These are phyloP conservation scores for Sphaerosporella brunnea DNA, from an alignment of 495 filamentous ascomycete species.

Conservation along the genomic window DNA sequence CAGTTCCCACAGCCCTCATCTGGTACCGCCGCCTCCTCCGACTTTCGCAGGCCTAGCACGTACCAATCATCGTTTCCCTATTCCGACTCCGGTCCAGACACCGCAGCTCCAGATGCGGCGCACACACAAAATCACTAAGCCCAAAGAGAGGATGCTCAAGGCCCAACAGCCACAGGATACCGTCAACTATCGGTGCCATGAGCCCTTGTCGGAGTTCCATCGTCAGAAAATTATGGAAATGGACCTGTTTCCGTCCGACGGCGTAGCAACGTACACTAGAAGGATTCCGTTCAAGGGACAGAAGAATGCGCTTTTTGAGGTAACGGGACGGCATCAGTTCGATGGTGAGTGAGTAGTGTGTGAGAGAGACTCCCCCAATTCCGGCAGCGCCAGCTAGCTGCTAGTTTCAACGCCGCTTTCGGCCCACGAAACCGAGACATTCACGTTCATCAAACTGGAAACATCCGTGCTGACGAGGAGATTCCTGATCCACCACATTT, in stretches of 20 bases:
- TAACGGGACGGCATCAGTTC: conserved; percentile 71
- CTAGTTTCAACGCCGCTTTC: no score
- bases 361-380: no score
- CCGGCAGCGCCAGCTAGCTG: background rate
- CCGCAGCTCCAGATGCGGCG: background rate
- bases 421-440: conserved; percentile 4
- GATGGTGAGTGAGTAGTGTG: conserved; percentile 62
- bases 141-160: conserved; percentile 23
- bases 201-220: conserved; percentile 17
- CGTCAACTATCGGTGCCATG: conserved; percentile 20
- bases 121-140: conserved; percentile 15
- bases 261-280: conserved; percentile 47
- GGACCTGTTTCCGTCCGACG: conserved; percentile 46
- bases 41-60: background rate
- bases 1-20: background rate
- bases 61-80: background rate
- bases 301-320: conserved; percentile 71
- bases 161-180: conserved; percentile 29
- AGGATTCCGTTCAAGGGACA: conserved; percentile 88
- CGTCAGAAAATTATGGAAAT: conserved; percentile 35
- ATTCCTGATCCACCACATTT: no score
- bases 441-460: no score
- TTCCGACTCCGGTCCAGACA: background rate
- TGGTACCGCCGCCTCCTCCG: background rate
- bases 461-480: background rate